phyloP scores from a whole-genome alignment of 1,284 basidiomycete genomes.

The Ganoderma lingzhi region DNA sequence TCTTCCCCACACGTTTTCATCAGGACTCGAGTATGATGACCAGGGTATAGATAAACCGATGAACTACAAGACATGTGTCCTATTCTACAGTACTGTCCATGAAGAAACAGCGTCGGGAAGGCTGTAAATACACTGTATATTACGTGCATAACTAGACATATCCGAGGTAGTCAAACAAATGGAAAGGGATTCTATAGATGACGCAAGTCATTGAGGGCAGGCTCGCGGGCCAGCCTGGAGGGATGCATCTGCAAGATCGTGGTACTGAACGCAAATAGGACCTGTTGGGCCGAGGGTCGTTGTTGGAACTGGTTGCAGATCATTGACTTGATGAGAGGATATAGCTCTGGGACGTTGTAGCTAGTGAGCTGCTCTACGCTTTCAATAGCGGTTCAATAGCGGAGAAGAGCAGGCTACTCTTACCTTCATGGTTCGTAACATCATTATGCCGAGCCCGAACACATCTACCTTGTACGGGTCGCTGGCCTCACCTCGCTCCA shows the following conservation, averaged over 20 bases:
- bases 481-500: conserved; percentile 55
- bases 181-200: background rate
- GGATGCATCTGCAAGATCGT: conserved; percentile 48
- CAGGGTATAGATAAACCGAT: background rate
- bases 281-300: conserved; percentile 58
- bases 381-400: conserved; percentile 6
- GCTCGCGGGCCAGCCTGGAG: conserved; percentile 38
- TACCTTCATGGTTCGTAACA: conserved; percentile 71
- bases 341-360: conserved; percentile 62
- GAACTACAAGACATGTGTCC: background rate
- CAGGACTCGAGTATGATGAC: background rate
- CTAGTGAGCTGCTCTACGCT: conserved; percentile 54
- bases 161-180: background rate
- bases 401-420: conserved; percentile 22
- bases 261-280: conserved; percentile 58
- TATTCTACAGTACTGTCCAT: background rate
- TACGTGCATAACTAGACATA: background rate
- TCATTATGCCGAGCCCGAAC: conserved; percentile 71
- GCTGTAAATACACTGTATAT: conserved; percentile 12
- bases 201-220: background rate
- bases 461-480: conserved; percentile 78
- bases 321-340: conserved; percentile 64
- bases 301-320: conserved; percentile 55
- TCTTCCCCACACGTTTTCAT: background rate
- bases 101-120: background rate